Evolutionary conservation across 495 filamentous ascomycete genomes (phyloP).

Genomic region (Symbiotaphrina buchneri): DNA sequence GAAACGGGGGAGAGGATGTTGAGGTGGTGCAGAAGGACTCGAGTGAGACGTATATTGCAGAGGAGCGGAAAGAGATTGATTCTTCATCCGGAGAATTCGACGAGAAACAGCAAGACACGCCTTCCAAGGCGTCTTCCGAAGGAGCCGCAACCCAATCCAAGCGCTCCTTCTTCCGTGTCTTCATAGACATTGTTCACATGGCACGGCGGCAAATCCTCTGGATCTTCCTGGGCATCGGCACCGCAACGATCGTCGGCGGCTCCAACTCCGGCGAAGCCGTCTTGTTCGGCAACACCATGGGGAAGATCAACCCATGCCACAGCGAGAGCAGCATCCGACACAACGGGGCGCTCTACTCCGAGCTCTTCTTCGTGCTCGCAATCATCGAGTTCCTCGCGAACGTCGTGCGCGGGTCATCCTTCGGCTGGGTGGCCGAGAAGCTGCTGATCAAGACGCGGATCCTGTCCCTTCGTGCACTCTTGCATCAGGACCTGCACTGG

Average conservation of each 20-base stretch:
- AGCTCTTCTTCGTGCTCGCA: constrained; percentile 32
- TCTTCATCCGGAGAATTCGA: no score
- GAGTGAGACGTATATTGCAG: no score
- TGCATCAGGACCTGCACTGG: constrained; percentile 25
- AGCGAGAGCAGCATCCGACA: constrained; percentile 2
- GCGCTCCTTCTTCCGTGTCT: no score
- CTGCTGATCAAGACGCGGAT: constrained; percentile 18
- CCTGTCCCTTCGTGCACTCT: constrained; percentile 21
- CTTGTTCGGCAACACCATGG: constrained; percentile 8
- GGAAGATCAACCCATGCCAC: constrained; percentile 5
- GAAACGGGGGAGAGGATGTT: no score
- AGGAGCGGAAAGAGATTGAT: no score
- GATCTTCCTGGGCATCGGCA: no score
- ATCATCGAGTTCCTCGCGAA: constrained; percentile 30
- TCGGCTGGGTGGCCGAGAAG: constrained; percentile 25
- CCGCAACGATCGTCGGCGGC: background rate
- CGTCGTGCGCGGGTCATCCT: constrained; percentile 21
- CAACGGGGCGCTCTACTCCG: constrained; percentile 17
- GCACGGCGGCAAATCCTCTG: no score
- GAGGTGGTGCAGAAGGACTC: no score
- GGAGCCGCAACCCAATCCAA: no score
- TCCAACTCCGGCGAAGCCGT: constrained; percentile 4
- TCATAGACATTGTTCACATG: no score
- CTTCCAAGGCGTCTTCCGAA: no score
- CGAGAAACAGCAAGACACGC: no score